phyloP scores from a whole-genome alignment of 805 yeast species.

The Saturnispora mendoncae region DNA sequence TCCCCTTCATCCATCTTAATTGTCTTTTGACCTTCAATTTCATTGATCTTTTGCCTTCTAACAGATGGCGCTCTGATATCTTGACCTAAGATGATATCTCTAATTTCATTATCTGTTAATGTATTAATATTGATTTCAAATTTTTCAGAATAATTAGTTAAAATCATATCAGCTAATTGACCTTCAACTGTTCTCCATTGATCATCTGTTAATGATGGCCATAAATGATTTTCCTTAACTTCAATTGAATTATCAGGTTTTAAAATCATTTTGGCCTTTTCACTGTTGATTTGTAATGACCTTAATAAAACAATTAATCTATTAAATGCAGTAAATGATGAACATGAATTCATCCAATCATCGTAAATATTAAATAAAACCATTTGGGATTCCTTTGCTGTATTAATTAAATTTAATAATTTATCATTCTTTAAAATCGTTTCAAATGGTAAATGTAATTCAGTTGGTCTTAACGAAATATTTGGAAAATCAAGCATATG shows the following conservation, averaged over 20 bases:
- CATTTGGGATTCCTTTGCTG: constrained; percentile 91
- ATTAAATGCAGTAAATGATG: constrained; percentile 90
- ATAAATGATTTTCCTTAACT: constrained; percentile 72
- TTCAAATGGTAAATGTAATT: constrained; percentile 80
- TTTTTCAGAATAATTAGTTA: constrained; percentile 76
- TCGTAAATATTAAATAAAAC: constrained; percentile 84
- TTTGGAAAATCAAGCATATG: constrained; percentile 97
- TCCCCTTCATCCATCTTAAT: constrained; percentile 29
- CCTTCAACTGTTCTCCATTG: constrained; percentile 91
- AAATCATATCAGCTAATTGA: constrained; percentile 77
- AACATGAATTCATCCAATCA: constrained; percentile 80
- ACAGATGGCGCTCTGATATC: constrained; percentile 86
- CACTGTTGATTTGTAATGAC: constrained; percentile 70
- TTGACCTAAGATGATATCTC: constrained; percentile 92
- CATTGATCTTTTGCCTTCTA: constrained; percentile 76
- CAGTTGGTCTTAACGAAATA: constrained; percentile 81
- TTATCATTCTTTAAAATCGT: constrained; percentile 78
- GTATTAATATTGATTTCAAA: constrained; percentile 80
- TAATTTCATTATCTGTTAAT: constrained; percentile 84
- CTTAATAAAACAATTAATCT: constrained; percentile 75
- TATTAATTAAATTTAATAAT: constrained; percentile 65
- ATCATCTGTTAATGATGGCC: constrained; percentile 86
- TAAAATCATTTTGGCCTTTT: constrained; percentile 63
- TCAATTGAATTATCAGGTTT: constrained; percentile 63
- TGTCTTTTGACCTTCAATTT: constrained; percentile 45